Conservation (phyloP, 2,329 filamentous ascomycete species). For the Trichoderma citrinoviride region DNA sequence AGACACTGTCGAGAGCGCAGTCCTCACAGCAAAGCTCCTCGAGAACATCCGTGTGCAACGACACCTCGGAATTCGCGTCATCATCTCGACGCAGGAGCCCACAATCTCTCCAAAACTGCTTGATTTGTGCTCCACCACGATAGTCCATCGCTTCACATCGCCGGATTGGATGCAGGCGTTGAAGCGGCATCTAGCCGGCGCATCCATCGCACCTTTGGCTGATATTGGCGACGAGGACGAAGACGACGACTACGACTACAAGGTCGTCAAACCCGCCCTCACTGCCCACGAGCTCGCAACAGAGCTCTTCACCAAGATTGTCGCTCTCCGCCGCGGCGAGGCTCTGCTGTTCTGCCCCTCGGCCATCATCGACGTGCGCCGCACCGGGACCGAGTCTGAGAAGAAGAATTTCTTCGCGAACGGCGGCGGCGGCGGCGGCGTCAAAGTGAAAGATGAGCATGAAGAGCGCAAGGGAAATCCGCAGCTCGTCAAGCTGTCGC, state of each 20-base stretch:
- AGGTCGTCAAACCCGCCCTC: not conserved
- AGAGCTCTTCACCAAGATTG: constrained; percentile 43
- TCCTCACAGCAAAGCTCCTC: constrained; percentile 61
- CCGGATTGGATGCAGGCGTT: constrained; percentile 58
- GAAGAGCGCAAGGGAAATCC: not conserved
- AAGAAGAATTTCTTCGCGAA: not conserved
- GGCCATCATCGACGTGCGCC: constrained; percentile 34
- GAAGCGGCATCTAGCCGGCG: constrained; percentile 45
- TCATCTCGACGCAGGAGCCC: constrained; percentile 77
- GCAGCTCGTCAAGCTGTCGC: constrained; percentile 32
- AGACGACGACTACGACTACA: not conserved
- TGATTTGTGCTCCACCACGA: constrained; percentile 67
- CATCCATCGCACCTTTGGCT: constrained; percentile 10
- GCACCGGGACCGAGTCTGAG: not conserved
- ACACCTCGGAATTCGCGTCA: constrained; percentile 62
- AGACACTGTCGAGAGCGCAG: constrained; percentile 48
- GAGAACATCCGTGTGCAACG: constrained; percentile 67
- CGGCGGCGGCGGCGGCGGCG: not conserved
- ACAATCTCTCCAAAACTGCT: constrained; percentile 66
- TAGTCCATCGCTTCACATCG: constrained; percentile 70
- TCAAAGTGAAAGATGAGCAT: not conserved
- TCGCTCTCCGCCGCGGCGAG: constrained; percentile 44
- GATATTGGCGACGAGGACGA: not conserved
- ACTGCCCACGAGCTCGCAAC: not conserved
- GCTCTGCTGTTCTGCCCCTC: constrained; percentile 48